Base-by-base conservation (phyloP, 805 yeast genomes). In the Huiozyma sinensis region DNA sequence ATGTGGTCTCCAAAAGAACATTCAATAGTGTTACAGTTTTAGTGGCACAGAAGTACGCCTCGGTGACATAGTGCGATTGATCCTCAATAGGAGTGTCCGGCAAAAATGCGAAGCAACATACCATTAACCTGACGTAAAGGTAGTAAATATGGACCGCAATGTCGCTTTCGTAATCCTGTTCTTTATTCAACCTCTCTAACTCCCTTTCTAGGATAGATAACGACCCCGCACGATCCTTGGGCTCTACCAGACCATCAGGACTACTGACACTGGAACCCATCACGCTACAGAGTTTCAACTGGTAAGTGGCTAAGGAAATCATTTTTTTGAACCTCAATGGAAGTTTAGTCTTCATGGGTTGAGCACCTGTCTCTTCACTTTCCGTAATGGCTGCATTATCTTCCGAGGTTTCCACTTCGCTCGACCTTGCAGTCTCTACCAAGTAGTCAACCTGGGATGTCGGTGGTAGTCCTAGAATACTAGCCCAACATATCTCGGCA, bases 21-120 rank as follows among this genome's bases (percentile, higher is more conserved):
- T 94, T 81, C 33, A 85, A 74, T 8, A 86, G 68, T 1, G 96
- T 87, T 17, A 89, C 77, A 32, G 86, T 77, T 46, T 89, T 71
- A 0, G 96, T 89, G 1, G 95, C 85, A 1, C 87, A 66, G 42
- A 83, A 65, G 60, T 86, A 88, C 0, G 95, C 94, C 32, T 79
- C 76, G 13, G 86, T 80, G 10, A 88, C 89, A 58, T 83, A 87
- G 54, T 80, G 79, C 1, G 86, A 82, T 62, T 86, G 95, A 61
- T 85, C 95, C 51, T 82, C 92, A 43, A 79, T 74, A 7, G 95
- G 87, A 0, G 95, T 83, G 24, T 86, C 89, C n/a, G 95, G 90
- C 47, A 87, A 67, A 53, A 89, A 89, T 3, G 95, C 90, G 70
- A 85, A 89, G 46, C 89, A 78, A 58, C 95, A 85, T 38, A 89